Evolutionary conservation across 1,139 yeast species (phyloP).

Genomic region (Scheffersomyces illinoinensis): DNA sequence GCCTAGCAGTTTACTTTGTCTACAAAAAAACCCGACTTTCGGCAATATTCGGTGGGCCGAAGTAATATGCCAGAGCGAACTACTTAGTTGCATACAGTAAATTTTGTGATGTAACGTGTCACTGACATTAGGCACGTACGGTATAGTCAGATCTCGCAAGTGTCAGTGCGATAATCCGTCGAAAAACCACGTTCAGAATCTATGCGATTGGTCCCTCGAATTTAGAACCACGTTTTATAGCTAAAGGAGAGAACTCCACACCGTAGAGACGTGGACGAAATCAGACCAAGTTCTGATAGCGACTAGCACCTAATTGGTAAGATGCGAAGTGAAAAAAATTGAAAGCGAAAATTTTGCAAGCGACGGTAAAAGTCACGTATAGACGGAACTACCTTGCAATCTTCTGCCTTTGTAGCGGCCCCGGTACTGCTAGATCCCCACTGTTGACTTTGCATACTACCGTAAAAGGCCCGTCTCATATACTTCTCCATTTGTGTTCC

Average conservation of each 20-base stretch:
- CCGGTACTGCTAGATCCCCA: not conserved
- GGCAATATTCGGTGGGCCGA: not conserved
- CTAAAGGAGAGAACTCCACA: too few species aligned
- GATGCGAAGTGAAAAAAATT: not conserved
- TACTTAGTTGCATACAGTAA: not conserved
- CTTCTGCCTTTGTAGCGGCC: not conserved
- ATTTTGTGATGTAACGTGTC: not conserved
- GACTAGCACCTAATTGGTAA: not conserved
- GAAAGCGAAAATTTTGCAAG: not conserved
- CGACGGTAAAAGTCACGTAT: not conserved
- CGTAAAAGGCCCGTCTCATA: not conserved
- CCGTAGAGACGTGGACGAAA: too few species aligned
- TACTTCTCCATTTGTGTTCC: not conserved
- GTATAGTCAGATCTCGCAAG: not conserved
- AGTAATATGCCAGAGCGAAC: not conserved
- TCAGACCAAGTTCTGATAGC: not conserved
- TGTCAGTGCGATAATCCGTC: not conserved
- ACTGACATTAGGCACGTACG: not conserved
- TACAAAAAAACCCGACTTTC: too few species aligned
- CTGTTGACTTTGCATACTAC: not conserved
- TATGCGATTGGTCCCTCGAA: too few species aligned
- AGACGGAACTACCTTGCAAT: not conserved
- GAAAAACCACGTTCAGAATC: not conserved
- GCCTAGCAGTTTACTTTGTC: not conserved
- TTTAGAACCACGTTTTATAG: too few species aligned